Evolutionary conservation across 1,284 basidiomycete species (phyloP).

Genomic region (Boletus chippewaensis): DNA sequence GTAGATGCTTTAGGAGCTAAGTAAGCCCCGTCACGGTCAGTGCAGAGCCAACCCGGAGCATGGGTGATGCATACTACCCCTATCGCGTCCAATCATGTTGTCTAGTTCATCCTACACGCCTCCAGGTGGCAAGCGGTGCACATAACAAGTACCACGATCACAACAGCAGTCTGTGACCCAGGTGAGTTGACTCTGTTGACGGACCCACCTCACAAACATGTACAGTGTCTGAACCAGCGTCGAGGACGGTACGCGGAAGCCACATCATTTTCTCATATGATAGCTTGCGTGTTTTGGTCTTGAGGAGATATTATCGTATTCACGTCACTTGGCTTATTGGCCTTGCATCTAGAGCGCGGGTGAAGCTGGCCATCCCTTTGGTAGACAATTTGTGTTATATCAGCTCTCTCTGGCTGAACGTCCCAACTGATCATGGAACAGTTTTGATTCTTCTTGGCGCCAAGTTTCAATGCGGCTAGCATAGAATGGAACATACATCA

Average conservation of each 20-base stretch:
- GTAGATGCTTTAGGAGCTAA: slow-evolving; percentile 31
- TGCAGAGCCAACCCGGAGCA: background rate
- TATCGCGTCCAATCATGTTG: slow-evolving; percentile 35
- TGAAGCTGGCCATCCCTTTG: too few relatives aligned
- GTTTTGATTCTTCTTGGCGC: slow-evolving; percentile 38
- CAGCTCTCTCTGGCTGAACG: too few relatives aligned
- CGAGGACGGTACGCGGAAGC: slow-evolving; percentile 14
- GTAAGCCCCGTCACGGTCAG: background rate
- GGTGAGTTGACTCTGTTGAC: too few relatives aligned
- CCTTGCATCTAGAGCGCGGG: too few relatives aligned
- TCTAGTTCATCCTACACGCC: slow-evolving; percentile 38
- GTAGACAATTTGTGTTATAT: too few relatives aligned
- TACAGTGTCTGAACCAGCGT: slow-evolving; percentile 42
- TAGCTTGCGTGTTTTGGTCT: slow-evolving; percentile 15
- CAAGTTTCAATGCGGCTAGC: slow-evolving; percentile 30
- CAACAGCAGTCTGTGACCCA: too few relatives aligned
- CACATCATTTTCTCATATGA: slow-evolving; percentile 18
- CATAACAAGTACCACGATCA: too few relatives aligned
- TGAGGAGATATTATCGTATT: slow-evolving; percentile 25
- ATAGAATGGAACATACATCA: slow-evolving; percentile 38
- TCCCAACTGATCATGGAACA: slow-evolving; percentile 32
- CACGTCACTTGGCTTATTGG: too few relatives aligned
- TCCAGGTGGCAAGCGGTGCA: too few relatives aligned
- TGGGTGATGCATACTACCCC: slow-evolving; percentile 24
- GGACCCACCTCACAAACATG: slow-evolving; percentile 2